phyloP scores from a whole-genome alignment of 23 red algal genomes.

The Gracilariopsis chorda region DNA sequence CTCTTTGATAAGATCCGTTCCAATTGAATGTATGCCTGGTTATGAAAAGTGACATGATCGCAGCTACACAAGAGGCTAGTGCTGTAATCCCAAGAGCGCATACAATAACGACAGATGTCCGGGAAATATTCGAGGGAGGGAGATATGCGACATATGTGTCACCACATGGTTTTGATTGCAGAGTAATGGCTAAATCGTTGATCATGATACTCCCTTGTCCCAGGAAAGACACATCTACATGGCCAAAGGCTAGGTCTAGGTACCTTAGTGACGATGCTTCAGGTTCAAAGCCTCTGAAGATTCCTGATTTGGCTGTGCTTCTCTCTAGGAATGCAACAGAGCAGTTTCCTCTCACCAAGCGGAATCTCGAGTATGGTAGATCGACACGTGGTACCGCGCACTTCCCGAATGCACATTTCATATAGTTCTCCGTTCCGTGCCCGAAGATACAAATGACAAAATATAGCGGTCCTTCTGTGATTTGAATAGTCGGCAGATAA shows the following conservation, averaged over 20 bases:
- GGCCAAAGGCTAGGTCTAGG: background rate
- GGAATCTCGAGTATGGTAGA: background rate
- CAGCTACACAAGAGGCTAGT: background rate
- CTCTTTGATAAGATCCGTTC: conserved; percentile 8
- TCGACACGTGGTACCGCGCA: background rate
- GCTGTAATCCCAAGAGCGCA: background rate
- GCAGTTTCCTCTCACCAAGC: background rate
- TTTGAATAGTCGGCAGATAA: background rate
- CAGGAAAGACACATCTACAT: background rate
- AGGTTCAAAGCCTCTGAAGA: background rate
- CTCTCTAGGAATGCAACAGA: background rate
- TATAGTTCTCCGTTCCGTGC: no score
- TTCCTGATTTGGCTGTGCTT: background rate
- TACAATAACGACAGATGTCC: background rate
- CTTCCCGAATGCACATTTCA: background rate
- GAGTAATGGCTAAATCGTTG: background rate
- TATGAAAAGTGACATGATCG: background rate
- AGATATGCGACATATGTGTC: background rate
- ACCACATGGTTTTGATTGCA: background rate
- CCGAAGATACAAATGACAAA: background rate
- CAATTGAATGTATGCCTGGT: background rate
- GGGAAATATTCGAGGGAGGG: background rate
- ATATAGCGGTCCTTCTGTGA: background rate
- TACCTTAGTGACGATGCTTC: background rate
- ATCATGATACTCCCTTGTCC: background rate